These are phyloP conservation scores for Corymbia calophylla DNA, from an alignment of 441 rosid species.

Conservation along the genomic window DNA sequence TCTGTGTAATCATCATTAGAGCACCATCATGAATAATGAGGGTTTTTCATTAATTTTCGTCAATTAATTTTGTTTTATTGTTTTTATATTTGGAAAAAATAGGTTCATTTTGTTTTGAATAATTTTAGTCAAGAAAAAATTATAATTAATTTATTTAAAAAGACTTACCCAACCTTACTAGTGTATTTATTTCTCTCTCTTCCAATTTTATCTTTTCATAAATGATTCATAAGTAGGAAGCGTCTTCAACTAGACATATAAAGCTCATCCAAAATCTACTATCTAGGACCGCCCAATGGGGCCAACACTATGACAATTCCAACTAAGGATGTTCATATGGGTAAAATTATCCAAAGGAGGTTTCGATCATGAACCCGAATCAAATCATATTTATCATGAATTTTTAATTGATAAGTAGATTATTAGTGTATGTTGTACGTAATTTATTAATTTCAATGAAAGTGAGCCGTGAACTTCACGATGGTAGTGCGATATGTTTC, in stretches of 20 bases:
- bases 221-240: not conserved
- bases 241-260: not conserved
- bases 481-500: accelerated
- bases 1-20: not conserved
- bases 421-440: not conserved
- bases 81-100: not conserved
- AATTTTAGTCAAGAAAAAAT: not conserved
- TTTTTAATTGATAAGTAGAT: not conserved
- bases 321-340: not conserved
- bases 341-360: not conserved
- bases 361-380: not conserved
- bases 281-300: not conserved
- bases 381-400: not conserved
- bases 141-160: too few relatives aligned
- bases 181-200: not conserved
- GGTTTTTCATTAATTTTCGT: not conserved
- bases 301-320: accelerated
- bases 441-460: not conserved
- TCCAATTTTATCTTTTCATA: not conserved
- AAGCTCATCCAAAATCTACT: not conserved
- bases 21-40: not conserved
- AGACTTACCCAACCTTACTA: too few relatives aligned
- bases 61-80: too few relatives aligned
- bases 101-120: not conserved
- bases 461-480: not conserved